Evolutionary conservation across 1,284 basidiomycete species (phyloP).

Genomic region (Lentinus polychrous): DNA sequence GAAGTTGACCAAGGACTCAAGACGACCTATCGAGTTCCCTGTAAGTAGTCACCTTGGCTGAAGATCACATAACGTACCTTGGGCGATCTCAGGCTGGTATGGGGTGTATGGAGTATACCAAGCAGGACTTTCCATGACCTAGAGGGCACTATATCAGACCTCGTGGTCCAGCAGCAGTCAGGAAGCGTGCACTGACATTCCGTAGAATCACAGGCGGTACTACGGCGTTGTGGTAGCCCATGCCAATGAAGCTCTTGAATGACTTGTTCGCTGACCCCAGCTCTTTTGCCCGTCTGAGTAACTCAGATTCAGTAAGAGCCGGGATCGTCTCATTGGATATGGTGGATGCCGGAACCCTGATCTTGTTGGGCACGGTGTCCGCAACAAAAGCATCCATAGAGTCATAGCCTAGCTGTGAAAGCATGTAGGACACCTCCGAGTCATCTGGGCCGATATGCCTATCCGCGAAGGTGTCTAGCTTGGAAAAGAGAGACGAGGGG

Average conservation of each 20-base stretch:
- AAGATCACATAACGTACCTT: conserved; percentile 48
- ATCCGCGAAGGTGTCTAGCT: conserved; percentile 83
- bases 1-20: conserved; percentile 96
- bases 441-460: conserved; percentile 88
- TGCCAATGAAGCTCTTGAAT: conserved; percentile 92
- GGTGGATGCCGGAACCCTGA: conserved; percentile 59
- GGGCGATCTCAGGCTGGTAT: conserved; percentile 88
- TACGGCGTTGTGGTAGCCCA: conserved; percentile 95
- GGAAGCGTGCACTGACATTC: conserved; percentile 59
- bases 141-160: not conserved
- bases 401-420: conserved; percentile 72
- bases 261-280: conserved; percentile 76
- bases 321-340: conserved; percentile 67
- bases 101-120: conserved; percentile 99
- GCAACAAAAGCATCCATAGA: conserved; percentile 83
- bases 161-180: not conserved
- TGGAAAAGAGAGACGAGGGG: conserved; percentile 59
- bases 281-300: conserved; percentile 70
- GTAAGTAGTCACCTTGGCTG: conserved; percentile 8
- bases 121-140: conserved; percentile 94
- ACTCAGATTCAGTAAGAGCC: conserved; percentile 82
- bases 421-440: conserved; percentile 72
- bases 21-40: conserved; percentile 53
- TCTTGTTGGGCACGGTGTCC: conserved; percentile 73
- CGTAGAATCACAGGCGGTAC: conserved; percentile 91